A percentile compares a stretch with the other conserved stretches of the same genome.
These are phyloP conservation scores for Musa troglodytarum DNA, from an alignment of 176 grass and related monocot species.

Conservation along the genomic window DNA sequence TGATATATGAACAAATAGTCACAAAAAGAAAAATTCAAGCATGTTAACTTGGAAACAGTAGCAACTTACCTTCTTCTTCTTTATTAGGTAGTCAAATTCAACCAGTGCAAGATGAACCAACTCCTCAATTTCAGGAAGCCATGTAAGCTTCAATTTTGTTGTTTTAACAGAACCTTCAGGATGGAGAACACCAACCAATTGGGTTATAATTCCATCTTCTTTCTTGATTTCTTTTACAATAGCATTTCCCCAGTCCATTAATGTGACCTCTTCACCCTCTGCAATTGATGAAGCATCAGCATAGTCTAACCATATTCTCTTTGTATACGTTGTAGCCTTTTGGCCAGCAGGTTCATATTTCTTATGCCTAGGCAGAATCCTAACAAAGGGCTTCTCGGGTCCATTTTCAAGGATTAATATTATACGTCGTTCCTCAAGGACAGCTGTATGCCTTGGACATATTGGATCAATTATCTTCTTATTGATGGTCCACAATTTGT, in stretches of 20 bases:
- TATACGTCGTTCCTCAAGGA: slow-evolving; percentile 46
- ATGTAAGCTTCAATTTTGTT: slow-evolving; percentile 86
- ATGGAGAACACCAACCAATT: slow-evolving; percentile 74
- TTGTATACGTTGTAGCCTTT: slow-evolving; percentile 66
- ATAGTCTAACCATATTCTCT: slow-evolving; percentile 71
- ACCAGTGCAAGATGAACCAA: slow-evolving; percentile 58
- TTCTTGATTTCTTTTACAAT: slow-evolving; percentile 79
- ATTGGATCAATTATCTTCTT: slow-evolving; percentile 87
- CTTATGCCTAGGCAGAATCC: slow-evolving; percentile 82
- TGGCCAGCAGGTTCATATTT: slow-evolving; percentile 81
- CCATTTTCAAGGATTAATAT: slow-evolving; percentile 64
- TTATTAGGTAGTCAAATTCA: slow-evolving; percentile 87
- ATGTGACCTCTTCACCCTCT: slow-evolving; percentile 66
- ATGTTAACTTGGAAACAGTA: neutral
- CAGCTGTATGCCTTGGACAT: slow-evolving; percentile 70
- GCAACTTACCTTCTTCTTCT: slow-evolving; percentile 73
- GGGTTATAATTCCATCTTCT: slow-evolving; percentile 48
- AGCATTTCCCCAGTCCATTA: slow-evolving; percentile 98
- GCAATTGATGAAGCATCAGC: slow-evolving; percentile 53
- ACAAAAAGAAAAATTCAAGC: neutral
- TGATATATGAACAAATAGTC: neutral
- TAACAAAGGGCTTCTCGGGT: slow-evolving; percentile 47
- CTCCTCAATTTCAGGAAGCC: slow-evolving; percentile 77
- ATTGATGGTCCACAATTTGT: slow-evolving; percentile 95
- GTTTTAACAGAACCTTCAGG: slow-evolving; percentile 80